A percentile compares a stretch with the other conserved stretches of the same genome.
Conservation (phyloP, 768 basidiomycete species). For the Termitomyces sp. region DNA sequence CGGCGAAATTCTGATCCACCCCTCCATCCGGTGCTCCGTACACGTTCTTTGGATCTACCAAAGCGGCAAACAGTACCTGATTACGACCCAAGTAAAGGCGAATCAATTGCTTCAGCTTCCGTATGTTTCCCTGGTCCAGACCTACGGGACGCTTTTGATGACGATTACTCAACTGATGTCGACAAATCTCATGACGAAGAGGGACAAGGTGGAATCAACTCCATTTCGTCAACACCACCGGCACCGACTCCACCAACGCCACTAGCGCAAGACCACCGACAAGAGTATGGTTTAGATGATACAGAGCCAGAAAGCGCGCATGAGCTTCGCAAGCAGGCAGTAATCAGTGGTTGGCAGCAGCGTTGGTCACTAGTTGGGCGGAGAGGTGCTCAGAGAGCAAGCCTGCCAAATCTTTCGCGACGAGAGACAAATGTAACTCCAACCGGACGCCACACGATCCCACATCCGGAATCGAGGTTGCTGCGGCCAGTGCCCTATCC, state of each 20-base stretch:
- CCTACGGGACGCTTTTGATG: slow-evolving; percentile 38
- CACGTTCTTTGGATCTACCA: slow-evolving; percentile 13
- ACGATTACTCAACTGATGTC: slow-evolving; percentile 42
- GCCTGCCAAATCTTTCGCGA: slow-evolving; percentile 29
- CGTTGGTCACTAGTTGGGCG: slow-evolving; percentile 45
- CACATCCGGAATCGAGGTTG: slow-evolving; percentile 14
- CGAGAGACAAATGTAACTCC: slow-evolving; percentile 45
- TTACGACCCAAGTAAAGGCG: not conserved
- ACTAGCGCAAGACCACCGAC: slow-evolving; percentile 9
- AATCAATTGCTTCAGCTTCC: not conserved
- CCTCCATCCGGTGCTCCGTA: slow-evolving; percentile 4
- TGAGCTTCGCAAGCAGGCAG: slow-evolving; percentile 32
- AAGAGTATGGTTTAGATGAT: slow-evolving; percentile 25
- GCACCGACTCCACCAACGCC: slow-evolving; percentile 38
- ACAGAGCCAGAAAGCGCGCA: slow-evolving; percentile 19
- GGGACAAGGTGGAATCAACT: slow-evolving; percentile 7
- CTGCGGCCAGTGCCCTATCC: slow-evolving; percentile 13
- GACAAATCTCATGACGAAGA: slow-evolving; percentile 34
- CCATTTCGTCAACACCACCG: slow-evolving; percentile 24
- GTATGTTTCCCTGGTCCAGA: slow-evolving; percentile 33
- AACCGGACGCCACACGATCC: slow-evolving; percentile 28
- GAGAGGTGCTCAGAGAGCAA: slow-evolving; percentile 25
- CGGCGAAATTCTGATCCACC: slow-evolving; percentile 6
- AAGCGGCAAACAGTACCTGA: not conserved
- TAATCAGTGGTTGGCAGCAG: slow-evolving; percentile 53